These are phyloP conservation scores for Colletotrichum sp. DNA, from an alignment of 2,329 filamentous ascomycete genomes.

Conservation along the genomic window DNA sequence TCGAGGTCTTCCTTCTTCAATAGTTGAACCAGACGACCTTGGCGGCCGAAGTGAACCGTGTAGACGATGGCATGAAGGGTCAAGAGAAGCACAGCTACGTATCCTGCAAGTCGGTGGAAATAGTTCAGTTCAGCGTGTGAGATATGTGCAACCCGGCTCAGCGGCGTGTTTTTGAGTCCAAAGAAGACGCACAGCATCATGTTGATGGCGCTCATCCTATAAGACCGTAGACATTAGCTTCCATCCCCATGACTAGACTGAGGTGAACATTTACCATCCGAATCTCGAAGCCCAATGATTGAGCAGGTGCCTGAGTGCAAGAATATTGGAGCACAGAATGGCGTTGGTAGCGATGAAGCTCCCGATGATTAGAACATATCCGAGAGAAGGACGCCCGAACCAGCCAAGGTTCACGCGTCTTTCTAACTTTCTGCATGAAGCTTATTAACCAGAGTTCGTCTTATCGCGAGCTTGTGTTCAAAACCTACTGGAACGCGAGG, in stretches of 20 bases:
- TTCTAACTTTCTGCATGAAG: neutral
- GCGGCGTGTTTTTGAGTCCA: constrained; percentile 53
- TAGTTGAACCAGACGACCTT: constrained; percentile 27
- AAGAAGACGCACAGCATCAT: constrained; percentile 43
- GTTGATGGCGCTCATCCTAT: constrained; percentile 52
- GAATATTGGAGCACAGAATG: neutral
- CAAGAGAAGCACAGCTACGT: constrained; percentile 39
- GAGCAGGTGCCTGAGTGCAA: neutral
- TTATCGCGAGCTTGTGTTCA: neutral
- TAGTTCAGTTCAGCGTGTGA: constrained; percentile 53
- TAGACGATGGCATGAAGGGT: constrained; percentile 43
- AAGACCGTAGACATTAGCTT: neutral
- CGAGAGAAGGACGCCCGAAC: neutral
- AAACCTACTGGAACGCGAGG: neutral
- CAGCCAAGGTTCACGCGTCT: neutral
- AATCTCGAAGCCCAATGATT: constrained; percentile 24
- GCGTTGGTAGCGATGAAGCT: neutral
- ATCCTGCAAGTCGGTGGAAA: constrained; percentile 51
- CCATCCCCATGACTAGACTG: neutral
- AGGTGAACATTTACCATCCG: constrained; percentile 23
- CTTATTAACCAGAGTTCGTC: neutral
- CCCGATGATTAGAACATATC: neutral
- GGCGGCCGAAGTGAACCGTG: constrained; percentile 31
- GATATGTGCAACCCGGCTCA: constrained; percentile 39
- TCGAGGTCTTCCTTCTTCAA: constrained; percentile 33